Evolutionary conservation across 1,284 basidiomycete genomes (phyloP), one percentile per base, ranked within the genome.

Genomic region (Malassezia equina): DNA sequence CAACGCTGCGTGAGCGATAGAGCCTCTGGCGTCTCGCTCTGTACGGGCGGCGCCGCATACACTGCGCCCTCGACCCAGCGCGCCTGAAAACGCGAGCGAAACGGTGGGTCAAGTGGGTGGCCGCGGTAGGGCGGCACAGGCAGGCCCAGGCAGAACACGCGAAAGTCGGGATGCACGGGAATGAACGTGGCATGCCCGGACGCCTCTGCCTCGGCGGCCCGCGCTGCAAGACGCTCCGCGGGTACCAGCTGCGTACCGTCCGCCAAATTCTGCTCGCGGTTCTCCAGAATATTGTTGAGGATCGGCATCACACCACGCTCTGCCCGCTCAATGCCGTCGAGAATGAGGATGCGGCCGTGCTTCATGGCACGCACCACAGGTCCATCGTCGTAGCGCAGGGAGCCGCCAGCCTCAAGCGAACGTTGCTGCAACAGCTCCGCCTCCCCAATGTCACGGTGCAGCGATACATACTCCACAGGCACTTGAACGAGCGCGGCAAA

Each of bases 171-270:
- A 47, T 74, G 71, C 19, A 72, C 71, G 3, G 69, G 66, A 25
- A 76, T 65, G 54, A 76, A 75, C 31, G 61, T 58, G 11, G 60
- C 62, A 11, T 53, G 47, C 3, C 51, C 51, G 7, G 15, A 34
- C 7, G 43, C 44, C 3, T 48, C 40, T n/a, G 60, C 62, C 27
- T 67, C 59, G 27, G 61, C 61, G 7, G 60, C 56, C 13, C 58
- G 56, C 9, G 66, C 56, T 8, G 62, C 63, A 45, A 74, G 64
- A 13, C 71, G 63, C 15, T 66, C 63, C n/a, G 71, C 62, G 4
- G 75, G 75, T 25, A 77, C 73, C 29, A 76, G 67, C 46, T 75
- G 74, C 0, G 74, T 69, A 11, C 76, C 76, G 51, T 77, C 76
- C 19, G 74, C 66, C 17, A 76, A 64, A 43, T 75, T 74, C 58